Conservation (phyloP, 2,329 filamentous ascomycete genomes). For the Sclerotinia subarctica region DNA sequence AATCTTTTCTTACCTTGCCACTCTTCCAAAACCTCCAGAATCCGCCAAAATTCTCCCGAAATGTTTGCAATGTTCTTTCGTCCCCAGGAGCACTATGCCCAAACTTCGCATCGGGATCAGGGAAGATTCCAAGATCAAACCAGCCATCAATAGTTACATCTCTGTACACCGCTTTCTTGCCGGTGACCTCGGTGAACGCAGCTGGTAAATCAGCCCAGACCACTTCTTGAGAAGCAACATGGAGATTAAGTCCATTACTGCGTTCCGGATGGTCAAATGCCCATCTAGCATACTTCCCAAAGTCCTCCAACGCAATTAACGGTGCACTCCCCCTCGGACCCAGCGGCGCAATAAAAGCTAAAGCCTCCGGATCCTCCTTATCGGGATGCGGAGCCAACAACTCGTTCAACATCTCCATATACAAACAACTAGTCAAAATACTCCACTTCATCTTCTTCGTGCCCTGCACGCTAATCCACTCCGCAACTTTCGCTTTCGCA, state of each 20-base stretch:
- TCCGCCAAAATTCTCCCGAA: slow-evolving; percentile 29
- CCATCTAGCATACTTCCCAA: slow-evolving; percentile 34
- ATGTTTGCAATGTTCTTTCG: slow-evolving; percentile 26
- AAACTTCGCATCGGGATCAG: slow-evolving; percentile 26
- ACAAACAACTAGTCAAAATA: slow-evolving; percentile 37
- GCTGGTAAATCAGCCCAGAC: slow-evolving; percentile 26
- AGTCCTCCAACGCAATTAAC: slow-evolving; percentile 33
- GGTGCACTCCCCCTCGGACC: slow-evolving; percentile 23
- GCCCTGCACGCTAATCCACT: slow-evolving; percentile 28
- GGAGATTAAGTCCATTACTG: slow-evolving; percentile 31
- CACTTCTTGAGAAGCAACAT: slow-evolving; percentile 31
- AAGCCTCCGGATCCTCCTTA: slow-evolving; percentile 19
- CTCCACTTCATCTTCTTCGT: slow-evolving; percentile 28
- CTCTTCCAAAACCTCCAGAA: slow-evolving; percentile 31
- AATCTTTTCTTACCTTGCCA: slow-evolving; percentile 26
- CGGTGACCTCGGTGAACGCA: slow-evolving; percentile 27
- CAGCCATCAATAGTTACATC: slow-evolving; percentile 29
- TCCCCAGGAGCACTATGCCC: slow-evolving; percentile 23
- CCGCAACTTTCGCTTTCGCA: slow-evolving; percentile 39
- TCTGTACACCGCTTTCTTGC: slow-evolving; percentile 25
- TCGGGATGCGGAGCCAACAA: slow-evolving; percentile 25
- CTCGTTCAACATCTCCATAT: slow-evolving; percentile 36
- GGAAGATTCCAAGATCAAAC: slow-evolving; percentile 23
- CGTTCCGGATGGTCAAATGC: slow-evolving; percentile 31
- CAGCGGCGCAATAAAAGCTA: slow-evolving; percentile 27